Evolutionary conservation across 495 filamentous ascomycete genomes (phyloP).

Genomic region (Aspergillus sclerotiicarbonarius): DNA sequence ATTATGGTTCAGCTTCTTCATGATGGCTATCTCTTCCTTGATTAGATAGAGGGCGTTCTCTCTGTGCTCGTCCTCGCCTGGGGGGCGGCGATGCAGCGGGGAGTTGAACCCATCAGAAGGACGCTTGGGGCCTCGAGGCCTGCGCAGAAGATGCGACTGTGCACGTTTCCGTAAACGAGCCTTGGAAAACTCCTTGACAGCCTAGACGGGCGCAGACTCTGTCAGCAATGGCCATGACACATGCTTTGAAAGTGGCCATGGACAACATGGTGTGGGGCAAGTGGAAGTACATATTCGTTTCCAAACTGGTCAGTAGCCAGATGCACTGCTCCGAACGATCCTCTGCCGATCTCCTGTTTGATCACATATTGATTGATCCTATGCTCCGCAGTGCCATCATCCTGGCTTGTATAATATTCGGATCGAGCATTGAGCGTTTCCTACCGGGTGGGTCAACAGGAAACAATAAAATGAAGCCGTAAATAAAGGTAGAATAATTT

Average conservation of each 20-base stretch:
- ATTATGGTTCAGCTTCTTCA: conserved; percentile 95
- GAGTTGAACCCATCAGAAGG: conserved; percentile 63
- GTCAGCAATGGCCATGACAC: not conserved
- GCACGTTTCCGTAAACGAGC: conserved; percentile 85
- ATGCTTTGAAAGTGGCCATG: not conserved
- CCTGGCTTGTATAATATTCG: conserved; percentile 80
- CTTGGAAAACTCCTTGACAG: conserved; percentile 98
- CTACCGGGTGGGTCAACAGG: conserved; percentile 32
- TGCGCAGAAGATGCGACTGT: conserved; percentile 85
- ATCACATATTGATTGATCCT: conserved; percentile 94
- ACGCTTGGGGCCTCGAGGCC: conserved; percentile 54
- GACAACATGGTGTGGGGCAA: not conserved
- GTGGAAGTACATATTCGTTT: conserved; percentile 73
- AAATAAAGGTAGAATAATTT: not conserved
- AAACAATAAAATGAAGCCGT: not conserved
- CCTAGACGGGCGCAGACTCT: conserved; percentile 46
- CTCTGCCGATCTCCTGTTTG: conserved; percentile 91
- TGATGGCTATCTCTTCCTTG: conserved; percentile 95
- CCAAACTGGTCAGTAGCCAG: conserved; percentile 88
- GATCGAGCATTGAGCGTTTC: conserved; percentile 91
- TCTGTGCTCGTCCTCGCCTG: conserved; percentile 53
- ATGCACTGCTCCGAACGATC: conserved; percentile 94
- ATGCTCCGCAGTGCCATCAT: conserved; percentile 74
- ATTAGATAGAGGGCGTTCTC: conserved; percentile 84
- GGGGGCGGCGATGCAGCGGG: conserved; percentile 53